A percentile compares a stretch with the other conserved stretches of the same genome.
phyloP scores from a whole-genome alignment of 345 rosid species.

The Jatropha curcas region DNA sequence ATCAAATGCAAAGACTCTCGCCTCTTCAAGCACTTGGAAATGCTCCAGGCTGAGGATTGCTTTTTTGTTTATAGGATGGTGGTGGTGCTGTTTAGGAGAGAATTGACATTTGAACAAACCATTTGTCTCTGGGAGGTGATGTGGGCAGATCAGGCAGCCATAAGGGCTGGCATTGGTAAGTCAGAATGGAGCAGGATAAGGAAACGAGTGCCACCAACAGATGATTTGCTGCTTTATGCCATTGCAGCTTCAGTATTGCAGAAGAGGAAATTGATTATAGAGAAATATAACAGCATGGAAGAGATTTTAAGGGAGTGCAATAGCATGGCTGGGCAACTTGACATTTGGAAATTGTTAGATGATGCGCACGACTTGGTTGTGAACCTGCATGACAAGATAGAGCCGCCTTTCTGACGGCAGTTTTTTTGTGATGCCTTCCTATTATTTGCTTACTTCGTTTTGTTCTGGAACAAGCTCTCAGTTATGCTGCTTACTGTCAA shows the following conservation, averaged over 20 bases:
- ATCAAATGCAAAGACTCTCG: conserved; percentile 84
- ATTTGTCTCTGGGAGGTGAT: conserved; percentile 92
- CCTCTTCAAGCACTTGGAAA: conserved; percentile 81
- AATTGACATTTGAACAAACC: conserved; percentile 83
- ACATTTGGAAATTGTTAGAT: conserved; percentile 92
- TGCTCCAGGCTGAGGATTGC: conserved; percentile 94
- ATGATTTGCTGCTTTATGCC: conserved; percentile 77
- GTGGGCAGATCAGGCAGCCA: conserved; percentile 99
- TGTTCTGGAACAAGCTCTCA: not conserved
- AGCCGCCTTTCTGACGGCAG: conserved; percentile 39
- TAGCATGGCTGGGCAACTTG: conserved; percentile 89
- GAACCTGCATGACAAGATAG: conserved; percentile 75
- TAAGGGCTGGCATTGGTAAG: conserved; percentile 80
- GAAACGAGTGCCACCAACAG: conserved; percentile 84
- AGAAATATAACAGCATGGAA: conserved; percentile 88
- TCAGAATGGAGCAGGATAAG: conserved; percentile 86
- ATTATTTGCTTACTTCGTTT: conserved; percentile 16
- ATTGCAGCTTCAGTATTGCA: conserved; percentile 92
- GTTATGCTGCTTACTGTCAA: not conserved
- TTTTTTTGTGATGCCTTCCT: not conserved
- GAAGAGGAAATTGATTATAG: conserved; percentile 84
- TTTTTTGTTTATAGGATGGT: conserved; percentile 98
- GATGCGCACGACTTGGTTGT: conserved; percentile 90
- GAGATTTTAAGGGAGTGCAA: conserved; percentile 91
- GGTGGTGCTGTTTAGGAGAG: conserved; percentile 87